phyloP scores from a whole-genome alignment of 78 protist species.

The Emiliania huxleyi region DNA sequence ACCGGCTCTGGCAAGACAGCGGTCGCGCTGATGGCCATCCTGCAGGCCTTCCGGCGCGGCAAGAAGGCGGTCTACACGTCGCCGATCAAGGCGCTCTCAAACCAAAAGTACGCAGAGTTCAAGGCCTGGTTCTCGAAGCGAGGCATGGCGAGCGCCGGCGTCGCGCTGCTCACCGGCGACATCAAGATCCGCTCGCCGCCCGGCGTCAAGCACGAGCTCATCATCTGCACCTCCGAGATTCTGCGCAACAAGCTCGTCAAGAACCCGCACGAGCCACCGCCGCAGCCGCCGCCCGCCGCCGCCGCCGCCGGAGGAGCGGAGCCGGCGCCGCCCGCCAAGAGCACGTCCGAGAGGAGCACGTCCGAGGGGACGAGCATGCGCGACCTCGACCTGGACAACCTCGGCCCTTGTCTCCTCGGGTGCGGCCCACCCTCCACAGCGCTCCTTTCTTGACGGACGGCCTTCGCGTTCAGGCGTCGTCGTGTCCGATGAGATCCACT shows the following conservation, averaged over 20 bases:
- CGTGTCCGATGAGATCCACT: conserved; percentile 50
- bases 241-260: conserved; percentile 40
- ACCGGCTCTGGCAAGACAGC: conserved; percentile 41
- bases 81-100: conserved; percentile 41
- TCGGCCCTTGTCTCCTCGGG: too few relatives aligned
- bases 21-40: conserved; percentile 15
- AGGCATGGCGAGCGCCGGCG: not conserved
- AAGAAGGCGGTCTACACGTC: conserved; percentile 45
- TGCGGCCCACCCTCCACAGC: too few relatives aligned
- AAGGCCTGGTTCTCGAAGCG: not conserved
- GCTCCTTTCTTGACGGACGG: too few relatives aligned
- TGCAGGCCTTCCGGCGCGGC: conserved; percentile 1
- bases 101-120: conserved; percentile 45
- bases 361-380: not conserved
- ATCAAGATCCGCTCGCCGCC: conserved; percentile 35
- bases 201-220: conserved; percentile 2
- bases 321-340: too few relatives aligned
- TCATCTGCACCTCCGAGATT: conserved; percentile 52
- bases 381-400: conserved; percentile 7
- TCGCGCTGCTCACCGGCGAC: conserved; percentile 21
- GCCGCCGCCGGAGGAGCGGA: not conserved
- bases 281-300: not conserved
- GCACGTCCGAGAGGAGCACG: too few relatives aligned
- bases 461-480: too few relatives aligned
- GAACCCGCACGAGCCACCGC: not conserved